A percentile compares a stretch with the other conserved stretches of the same genome.
These are phyloP conservation scores for Penicillium steckii DNA, from an alignment of 495 filamentous ascomycete species.

Conservation along the genomic window DNA sequence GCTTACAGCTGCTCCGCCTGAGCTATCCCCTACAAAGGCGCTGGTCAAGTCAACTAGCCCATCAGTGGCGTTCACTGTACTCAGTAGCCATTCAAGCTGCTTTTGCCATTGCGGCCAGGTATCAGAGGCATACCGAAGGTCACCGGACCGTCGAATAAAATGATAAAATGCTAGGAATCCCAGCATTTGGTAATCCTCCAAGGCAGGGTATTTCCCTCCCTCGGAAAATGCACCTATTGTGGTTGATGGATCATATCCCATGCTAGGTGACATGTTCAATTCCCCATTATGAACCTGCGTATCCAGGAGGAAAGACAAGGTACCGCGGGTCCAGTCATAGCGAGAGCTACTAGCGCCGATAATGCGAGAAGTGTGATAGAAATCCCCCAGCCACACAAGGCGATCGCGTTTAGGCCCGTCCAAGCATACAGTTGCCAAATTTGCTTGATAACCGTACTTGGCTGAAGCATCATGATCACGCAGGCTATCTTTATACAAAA, in stretches of 20 bases:
- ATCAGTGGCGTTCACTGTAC: constrained; percentile 2
- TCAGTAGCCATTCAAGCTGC: constrained; percentile 1
- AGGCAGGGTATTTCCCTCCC: not conserved
- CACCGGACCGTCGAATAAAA: not conserved
- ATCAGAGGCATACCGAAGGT: constrained; percentile 1
- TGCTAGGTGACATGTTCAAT: not conserved
- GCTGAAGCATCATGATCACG: not conserved
- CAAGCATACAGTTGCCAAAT: not conserved
- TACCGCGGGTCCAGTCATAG: not conserved
- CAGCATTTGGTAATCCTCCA: constrained; percentile 9
- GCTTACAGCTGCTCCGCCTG: constrained; percentile 1
- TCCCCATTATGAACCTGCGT: constrained; percentile 3
- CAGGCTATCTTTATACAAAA: not conserved
- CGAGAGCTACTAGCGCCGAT: not conserved
- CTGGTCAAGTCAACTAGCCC: not conserved
- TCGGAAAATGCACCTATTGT: not conserved
- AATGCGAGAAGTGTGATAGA: not conserved
- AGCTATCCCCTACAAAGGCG: not conserved
- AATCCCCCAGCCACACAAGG: constrained; percentile 5
- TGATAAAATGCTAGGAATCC: constrained; percentile 4
- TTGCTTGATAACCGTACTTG: not conserved
- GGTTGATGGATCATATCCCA: constrained; percentile 9
- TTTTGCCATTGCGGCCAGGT: constrained; percentile 6
- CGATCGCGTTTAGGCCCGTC: constrained; percentile 4
- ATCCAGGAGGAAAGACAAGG: constrained; percentile 1